Base-by-base conservation (phyloP, 352 stramenopile genomes). In the Peronospora tabacina region DNA sequence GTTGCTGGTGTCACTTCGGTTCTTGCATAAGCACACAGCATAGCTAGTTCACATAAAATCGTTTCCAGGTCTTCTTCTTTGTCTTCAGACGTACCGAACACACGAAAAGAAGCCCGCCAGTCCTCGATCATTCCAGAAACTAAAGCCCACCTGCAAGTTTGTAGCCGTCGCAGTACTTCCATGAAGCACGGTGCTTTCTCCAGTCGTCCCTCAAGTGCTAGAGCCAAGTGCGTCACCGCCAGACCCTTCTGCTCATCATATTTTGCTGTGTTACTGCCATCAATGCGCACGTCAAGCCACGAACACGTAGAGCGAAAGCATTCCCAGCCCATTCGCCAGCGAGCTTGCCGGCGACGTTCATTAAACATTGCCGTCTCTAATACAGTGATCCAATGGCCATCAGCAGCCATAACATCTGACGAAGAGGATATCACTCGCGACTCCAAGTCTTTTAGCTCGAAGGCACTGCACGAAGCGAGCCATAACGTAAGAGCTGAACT, bases 191-290 rank as follows among this genome's bases (percentile, higher is more conserved):
- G 42, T 0, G 73, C 61, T 34, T 62, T 39, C 6, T 36, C 45
- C 6, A 89, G 51, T 24, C 68, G 64, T 24, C 80, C 75, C 29
- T 93, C 82, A 1, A 93, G 66, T 5, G 77, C 80, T 16, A 74
- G 43, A 7, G 68, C 64, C 30, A 93, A 60, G 20, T 70, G 65
- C 4, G 55, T 41, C 6, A 73, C 55, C 22, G 71, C 58, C 0
- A 52, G 32, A 45, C 60, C 20, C 29, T 57, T 52, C 13, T 62
- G 41, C 15, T 55, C 43, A 15, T 41, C 36, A 8, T 37, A 10
- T 12, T 49, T 51, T 34, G 11, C 17, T 28, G 44, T 28, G 5
- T 45, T 52, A 15, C 68, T 69, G 15, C 58, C 59, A 9, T 52
- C 30, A 32, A 80, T 36, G 5, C 38, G 30, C 3, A 90, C 47